phyloP scores from a whole-genome alignment of 1,139 yeast genomes.

The Taiozyma sp. region DNA sequence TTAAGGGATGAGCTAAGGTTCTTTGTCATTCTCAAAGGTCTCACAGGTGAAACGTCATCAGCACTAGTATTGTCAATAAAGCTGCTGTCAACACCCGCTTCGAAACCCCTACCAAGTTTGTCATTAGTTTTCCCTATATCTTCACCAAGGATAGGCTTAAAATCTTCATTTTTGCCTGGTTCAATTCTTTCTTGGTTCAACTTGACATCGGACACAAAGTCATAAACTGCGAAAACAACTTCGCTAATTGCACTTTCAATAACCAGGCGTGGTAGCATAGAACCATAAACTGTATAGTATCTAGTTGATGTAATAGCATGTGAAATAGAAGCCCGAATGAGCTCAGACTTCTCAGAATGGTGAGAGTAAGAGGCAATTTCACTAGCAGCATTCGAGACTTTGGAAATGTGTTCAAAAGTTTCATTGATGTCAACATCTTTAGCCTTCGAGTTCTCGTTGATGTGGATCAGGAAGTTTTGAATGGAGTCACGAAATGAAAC shows the following conservation, averaged over 20 bases:
- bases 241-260: slow-evolving; percentile 79
- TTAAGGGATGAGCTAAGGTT: slow-evolving; percentile 24
- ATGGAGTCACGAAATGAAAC: slow-evolving; percentile 14
- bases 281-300: slow-evolving; percentile 61
- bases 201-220: slow-evolving; percentile 54
- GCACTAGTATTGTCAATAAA: not conserved
- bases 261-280: slow-evolving; percentile 63
- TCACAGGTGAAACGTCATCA: slow-evolving; percentile 37
- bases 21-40: slow-evolving; percentile 56
- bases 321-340: slow-evolving; percentile 65
- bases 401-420: slow-evolving; percentile 51
- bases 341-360: slow-evolving; percentile 24
- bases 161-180: not conserved
- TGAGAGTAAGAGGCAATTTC: slow-evolving; percentile 44
- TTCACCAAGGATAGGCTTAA: not conserved
- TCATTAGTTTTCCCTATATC: not conserved
- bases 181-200: slow-evolving; percentile 25
- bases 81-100: not conserved
- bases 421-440: slow-evolving; percentile 27
- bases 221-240: slow-evolving; percentile 67
- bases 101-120: not conserved
- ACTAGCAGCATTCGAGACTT: slow-evolving; percentile 44
- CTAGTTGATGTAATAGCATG: slow-evolving; percentile 77
- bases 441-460: slow-evolving; percentile 6
- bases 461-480: slow-evolving; percentile 11